phyloP scores from a whole-genome alignment of 805 yeast species.

The Cyberlindnera galapagoensis region DNA sequence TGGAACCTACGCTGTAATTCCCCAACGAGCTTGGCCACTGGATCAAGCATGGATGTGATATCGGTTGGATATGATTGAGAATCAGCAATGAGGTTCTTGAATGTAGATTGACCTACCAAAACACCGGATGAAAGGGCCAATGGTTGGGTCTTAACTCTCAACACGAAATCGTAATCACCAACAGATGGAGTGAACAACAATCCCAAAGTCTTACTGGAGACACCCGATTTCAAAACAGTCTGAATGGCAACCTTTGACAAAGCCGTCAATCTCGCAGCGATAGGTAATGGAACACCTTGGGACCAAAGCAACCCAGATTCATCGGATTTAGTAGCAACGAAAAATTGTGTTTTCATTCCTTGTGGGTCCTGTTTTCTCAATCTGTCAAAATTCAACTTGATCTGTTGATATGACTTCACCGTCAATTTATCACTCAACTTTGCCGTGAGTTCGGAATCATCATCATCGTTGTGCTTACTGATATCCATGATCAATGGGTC shows the following conservation, averaged over 20 bases:
- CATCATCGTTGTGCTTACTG: conserved; percentile 42
- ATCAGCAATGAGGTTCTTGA: conserved; percentile 47
- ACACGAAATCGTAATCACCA: conserved; percentile 76
- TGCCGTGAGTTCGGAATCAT: conserved; percentile 31
- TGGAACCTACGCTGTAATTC: conserved; percentile 61
- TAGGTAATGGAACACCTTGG: conserved; percentile 55
- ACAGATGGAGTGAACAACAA: conserved; percentile 74
- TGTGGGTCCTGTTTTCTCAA: conserved; percentile 77
- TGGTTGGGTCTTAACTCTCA: conserved; percentile 45
- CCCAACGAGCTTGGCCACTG: conserved; percentile 49
- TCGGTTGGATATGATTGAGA: conserved; percentile 28
- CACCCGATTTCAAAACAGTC: conserved; percentile 42
- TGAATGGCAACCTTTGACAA: conserved; percentile 70
- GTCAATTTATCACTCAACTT: conserved; percentile 57
- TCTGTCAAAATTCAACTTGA: conserved; percentile 58
- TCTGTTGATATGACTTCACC: conserved; percentile 51
- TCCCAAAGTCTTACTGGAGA: conserved; percentile 36
- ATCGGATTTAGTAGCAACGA: conserved; percentile 78
- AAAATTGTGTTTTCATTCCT: conserved; percentile 70
- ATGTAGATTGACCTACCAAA: conserved; percentile 37
- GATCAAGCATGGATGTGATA: conserved; percentile 48
- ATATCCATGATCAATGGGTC: conserved; percentile 78
- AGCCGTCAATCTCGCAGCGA: conserved; percentile 84
- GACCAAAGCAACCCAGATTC: conserved; percentile 86
- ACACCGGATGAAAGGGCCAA: conserved; percentile 50